phyloP scores from a whole-genome alignment of 78 protist species.

The Dictyostelium firmibasis region DNA sequence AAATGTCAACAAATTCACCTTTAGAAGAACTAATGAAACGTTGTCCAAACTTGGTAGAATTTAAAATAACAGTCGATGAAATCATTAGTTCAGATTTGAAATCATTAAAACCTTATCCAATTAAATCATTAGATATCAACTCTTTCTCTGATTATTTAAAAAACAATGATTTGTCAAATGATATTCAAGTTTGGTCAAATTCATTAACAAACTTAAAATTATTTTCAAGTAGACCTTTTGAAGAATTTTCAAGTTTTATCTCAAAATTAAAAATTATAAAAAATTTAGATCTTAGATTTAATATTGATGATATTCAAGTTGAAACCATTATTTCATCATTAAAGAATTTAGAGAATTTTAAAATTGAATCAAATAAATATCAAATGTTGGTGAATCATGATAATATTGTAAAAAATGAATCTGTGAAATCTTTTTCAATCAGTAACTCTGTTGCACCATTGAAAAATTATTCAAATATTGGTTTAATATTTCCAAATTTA shows the following conservation, averaged over 20 bases:
- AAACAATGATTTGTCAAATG: not conserved
- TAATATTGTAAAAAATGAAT: not conserved
- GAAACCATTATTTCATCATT: not conserved
- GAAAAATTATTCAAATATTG: not conserved
- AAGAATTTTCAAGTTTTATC: not conserved
- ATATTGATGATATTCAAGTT: not conserved
- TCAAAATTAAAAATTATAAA: not conserved
- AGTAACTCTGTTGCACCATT: not conserved
- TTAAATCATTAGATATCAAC: not conserved
- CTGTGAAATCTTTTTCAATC: not conserved
- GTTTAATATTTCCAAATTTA: slow-evolving; percentile 19
- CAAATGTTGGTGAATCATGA: not conserved
- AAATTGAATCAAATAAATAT: slow-evolving; percentile 2
- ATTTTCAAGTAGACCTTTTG: not conserved
- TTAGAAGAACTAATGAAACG: not conserved
- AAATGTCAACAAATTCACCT: not conserved
- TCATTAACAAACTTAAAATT: not conserved
- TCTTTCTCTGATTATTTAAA: not conserved
- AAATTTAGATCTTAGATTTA: not conserved
- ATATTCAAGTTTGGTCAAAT: not conserved
- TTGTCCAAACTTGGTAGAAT: not conserved
- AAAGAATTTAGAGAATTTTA: not conserved
- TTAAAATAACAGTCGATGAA: not conserved
- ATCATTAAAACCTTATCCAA: not conserved
- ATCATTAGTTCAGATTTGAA: not conserved